Percentiles rank a stretch among this genome's conserved stretches.
Conservation (phyloP, 768 basidiomycete genomes). For the Lepiota brunneoincarnata region DNA sequence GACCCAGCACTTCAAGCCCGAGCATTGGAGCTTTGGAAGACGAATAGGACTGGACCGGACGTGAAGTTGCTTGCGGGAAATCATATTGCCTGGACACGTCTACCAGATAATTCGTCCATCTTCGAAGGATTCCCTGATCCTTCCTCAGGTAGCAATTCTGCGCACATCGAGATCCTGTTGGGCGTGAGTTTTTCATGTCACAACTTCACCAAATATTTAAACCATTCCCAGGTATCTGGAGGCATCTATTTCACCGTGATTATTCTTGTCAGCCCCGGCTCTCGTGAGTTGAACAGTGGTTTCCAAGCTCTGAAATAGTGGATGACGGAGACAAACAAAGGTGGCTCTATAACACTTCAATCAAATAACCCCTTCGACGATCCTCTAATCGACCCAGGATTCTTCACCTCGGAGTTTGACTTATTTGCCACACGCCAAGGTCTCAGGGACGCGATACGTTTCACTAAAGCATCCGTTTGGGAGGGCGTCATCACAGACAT, state of each 20-base stretch:
- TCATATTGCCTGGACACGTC: slow-evolving; percentile 11
- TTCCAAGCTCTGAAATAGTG: neutral
- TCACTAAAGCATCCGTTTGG: slow-evolving; percentile 20
- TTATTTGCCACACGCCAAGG: slow-evolving; percentile 18
- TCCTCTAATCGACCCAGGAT: slow-evolving; percentile 19
- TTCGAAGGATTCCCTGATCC: slow-evolving; percentile 8
- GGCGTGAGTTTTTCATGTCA: neutral
- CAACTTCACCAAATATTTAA: neutral
- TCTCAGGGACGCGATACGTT: slow-evolving; percentile 16
- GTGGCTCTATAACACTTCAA: slow-evolving; percentile 18
- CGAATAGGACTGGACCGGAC: slow-evolving; percentile 11
- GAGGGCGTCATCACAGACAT: slow-evolving; percentile 13
- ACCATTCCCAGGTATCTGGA: slow-evolving; percentile 12
- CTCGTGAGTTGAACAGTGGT: slow-evolving; percentile 16
- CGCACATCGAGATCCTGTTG: slow-evolving; percentile 12
- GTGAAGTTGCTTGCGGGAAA: neutral
- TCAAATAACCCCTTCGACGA: slow-evolving; percentile 23
- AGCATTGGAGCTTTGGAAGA: slow-evolving; percentile 12
- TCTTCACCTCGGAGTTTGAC: slow-evolving; percentile 13
- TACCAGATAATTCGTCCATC: slow-evolving; percentile 6
- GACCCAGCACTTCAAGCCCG: neutral
- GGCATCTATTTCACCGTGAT: slow-evolving; percentile 19
- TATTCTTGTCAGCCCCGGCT: slow-evolving; percentile 24
- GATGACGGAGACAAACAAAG: neutral
- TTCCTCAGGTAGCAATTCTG: slow-evolving; percentile 11